phyloP scores from a whole-genome alignment of 805 yeast species.

The Pichia sporocuriosa region DNA sequence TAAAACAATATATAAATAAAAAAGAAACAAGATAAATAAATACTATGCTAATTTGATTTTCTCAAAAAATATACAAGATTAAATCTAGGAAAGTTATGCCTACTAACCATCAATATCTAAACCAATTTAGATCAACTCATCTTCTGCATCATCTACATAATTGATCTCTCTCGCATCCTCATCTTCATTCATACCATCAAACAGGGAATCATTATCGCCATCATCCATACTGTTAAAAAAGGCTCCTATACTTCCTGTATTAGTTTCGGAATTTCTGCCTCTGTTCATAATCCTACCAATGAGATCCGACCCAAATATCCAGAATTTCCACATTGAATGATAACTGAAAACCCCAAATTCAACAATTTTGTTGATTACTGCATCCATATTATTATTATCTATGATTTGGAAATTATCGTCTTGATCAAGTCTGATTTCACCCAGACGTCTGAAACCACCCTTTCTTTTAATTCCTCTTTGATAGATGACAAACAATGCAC shows the following conservation, averaged over 20 bases:
- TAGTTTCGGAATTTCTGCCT: conserved; percentile 10
- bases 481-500: conserved; percentile 61
- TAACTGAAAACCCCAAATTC: conserved; percentile 41
- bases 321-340: conserved; percentile 12
- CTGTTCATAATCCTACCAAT: conserved; percentile 20
- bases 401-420: conserved; percentile 47
- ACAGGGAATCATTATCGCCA: conserved; percentile 28
- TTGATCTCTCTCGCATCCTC: conserved; percentile 47
- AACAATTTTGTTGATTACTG: conserved; percentile 51
- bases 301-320: neutral
- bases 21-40: too few relatives aligned
- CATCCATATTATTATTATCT: conserved; percentile 58
- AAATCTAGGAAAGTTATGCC: too few relatives aligned
- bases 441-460: conserved; percentile 71
- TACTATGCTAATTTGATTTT: too few relatives aligned
- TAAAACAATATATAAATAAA: too few relatives aligned
- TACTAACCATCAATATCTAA: too few relatives aligned
- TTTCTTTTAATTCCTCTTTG: conserved; percentile 74
- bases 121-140: too few relatives aligned
- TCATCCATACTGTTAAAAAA: conserved; percentile 27
- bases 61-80: too few relatives aligned
- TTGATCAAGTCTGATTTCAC: conserved; percentile 79
- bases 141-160: too few relatives aligned
- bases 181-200: conserved; percentile 30
- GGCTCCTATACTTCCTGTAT: conserved; percentile 21